Conservation (phyloP, 2,329 filamentous ascomycete species). For the Colletotrichum trifolii region DNA sequence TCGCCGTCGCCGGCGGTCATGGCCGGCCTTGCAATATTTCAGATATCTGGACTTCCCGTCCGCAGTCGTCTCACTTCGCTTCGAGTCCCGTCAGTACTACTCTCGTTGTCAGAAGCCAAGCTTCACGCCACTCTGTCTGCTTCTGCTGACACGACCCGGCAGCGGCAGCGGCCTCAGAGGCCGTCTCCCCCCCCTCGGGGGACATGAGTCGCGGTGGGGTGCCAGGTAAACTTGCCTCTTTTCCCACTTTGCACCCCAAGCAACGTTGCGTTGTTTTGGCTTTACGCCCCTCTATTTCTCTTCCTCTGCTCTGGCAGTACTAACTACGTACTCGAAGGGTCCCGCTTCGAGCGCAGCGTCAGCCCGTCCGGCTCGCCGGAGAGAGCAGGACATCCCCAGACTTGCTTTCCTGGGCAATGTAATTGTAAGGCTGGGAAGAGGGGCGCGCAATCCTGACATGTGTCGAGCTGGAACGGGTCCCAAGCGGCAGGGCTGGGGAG, state of each 20-base stretch:
- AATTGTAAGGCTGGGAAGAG: slow-evolving; percentile 8
- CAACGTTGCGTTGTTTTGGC: slow-evolving; percentile 15
- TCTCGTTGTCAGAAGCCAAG: too few relatives aligned
- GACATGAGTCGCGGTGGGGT: slow-evolving; percentile 13
- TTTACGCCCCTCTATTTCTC: background rate
- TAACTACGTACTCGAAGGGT: background rate
- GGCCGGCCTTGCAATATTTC: too few relatives aligned
- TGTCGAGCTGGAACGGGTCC: too few relatives aligned
- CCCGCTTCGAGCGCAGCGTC: slow-evolving; percentile 18
- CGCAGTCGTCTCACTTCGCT: background rate
- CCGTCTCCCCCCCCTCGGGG: background rate
- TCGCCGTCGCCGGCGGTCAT: too few relatives aligned
- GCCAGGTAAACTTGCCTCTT: slow-evolving; percentile 1
- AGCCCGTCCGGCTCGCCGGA: background rate
- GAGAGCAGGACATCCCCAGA: slow-evolving; percentile 3
- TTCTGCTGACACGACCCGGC: too few relatives aligned
- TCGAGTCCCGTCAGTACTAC: background rate
- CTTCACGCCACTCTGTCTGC: too few relatives aligned
- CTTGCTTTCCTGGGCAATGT: background rate
- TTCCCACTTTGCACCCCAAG: background rate
- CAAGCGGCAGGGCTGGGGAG: too few relatives aligned
- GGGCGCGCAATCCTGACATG: background rate
- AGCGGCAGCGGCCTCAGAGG: too few relatives aligned
- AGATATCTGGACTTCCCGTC: too few relatives aligned
- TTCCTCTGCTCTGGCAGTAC: background rate